phyloP scores from a whole-genome alignment of 345 rosid species.

The Crucihimalaya himalaica region DNA sequence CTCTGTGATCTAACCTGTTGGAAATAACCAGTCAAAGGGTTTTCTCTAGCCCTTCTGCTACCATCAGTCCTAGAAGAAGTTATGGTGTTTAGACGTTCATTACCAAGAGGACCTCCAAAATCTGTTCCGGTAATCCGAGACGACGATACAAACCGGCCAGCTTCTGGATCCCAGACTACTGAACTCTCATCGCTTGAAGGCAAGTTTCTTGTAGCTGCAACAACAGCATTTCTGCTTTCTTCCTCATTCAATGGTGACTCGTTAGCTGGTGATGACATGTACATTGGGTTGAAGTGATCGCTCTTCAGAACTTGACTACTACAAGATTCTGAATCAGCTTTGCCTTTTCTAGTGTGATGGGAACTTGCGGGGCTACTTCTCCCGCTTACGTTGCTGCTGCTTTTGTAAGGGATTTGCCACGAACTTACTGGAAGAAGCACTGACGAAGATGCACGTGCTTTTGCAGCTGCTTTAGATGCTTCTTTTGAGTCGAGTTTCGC shows the following conservation, averaged over 20 bases:
- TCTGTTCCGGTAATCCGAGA: slow-evolving; percentile 57
- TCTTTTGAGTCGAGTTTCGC: slow-evolving; percentile 81
- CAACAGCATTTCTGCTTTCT: slow-evolving; percentile 19
- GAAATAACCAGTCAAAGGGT: slow-evolving; percentile 43
- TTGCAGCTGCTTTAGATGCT: slow-evolving; percentile 83
- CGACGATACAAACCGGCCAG: slow-evolving; percentile 75
- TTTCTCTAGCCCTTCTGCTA: slow-evolving; percentile 48
- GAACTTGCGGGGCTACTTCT: slow-evolving; percentile 74
- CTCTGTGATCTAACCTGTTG: slow-evolving; percentile 70
- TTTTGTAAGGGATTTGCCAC: slow-evolving; percentile 55
- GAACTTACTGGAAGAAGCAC: slow-evolving; percentile 73
- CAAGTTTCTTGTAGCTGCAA: slow-evolving; percentile 43
- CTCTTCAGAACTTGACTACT: slow-evolving; percentile 53
- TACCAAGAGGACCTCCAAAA: slow-evolving; percentile 63
- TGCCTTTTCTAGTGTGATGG: slow-evolving; percentile 62
- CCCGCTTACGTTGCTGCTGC: slow-evolving; percentile 64
- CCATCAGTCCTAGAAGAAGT: slow-evolving; percentile 34
- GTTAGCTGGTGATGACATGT: slow-evolving; percentile 53
- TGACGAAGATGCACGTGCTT: slow-evolving; percentile 90
- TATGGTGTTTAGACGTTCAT: slow-evolving; percentile 52
- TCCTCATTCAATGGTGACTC: slow-evolving; percentile 56
- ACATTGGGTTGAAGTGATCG: slow-evolving; percentile 79
- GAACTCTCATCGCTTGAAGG: slow-evolving; percentile 49
- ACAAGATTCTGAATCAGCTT: slow-evolving; percentile 53
- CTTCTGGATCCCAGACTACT: slow-evolving; percentile 89